Conservation (phyloP, 768 basidiomycete species). For the Xerocomellus amylosporus region DNA sequence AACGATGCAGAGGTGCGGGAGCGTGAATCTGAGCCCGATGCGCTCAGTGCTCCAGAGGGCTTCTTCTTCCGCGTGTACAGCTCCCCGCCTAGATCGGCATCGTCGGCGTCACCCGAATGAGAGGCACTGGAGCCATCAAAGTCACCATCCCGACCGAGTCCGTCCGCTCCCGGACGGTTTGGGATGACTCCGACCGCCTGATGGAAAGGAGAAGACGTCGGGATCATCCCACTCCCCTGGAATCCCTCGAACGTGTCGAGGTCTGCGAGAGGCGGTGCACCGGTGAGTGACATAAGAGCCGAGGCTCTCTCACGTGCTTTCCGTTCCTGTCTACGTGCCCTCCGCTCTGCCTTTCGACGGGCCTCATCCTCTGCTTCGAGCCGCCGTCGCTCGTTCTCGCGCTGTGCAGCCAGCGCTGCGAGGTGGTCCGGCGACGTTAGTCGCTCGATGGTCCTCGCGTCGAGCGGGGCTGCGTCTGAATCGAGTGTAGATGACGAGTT, state of each 20-base stretch:
- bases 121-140: constrained; percentile 5
- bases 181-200: background rate
- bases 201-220: background rate
- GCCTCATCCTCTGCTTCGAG: constrained; percentile 40
- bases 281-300: constrained; percentile 34
- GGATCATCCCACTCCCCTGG: constrained; percentile 44
- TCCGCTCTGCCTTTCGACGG: constrained; percentile 46
- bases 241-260: constrained; percentile 61
- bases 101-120: constrained; percentile 38
- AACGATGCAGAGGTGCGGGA: constrained; percentile 58
- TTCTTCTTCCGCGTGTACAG: constrained; percentile 45
- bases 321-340: constrained; percentile 43
- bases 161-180: constrained; percentile 8
- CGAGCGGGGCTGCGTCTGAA: constrained; percentile 67
- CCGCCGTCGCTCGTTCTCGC: constrained; percentile 27
- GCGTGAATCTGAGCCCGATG: constrained; percentile 52
- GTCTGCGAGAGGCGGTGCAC: constrained; percentile 15
- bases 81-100: constrained; percentile 61
- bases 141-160: background rate
- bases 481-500: constrained; percentile 52
- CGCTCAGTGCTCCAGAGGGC: constrained; percentile 33
- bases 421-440: constrained; percentile 43
- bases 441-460: constrained; percentile 52
- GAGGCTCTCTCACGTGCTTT: constrained; percentile 41
- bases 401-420: constrained; percentile 29